Conservation (phyloP, 805 yeast species). For the Cephaloascus albidus region DNA sequence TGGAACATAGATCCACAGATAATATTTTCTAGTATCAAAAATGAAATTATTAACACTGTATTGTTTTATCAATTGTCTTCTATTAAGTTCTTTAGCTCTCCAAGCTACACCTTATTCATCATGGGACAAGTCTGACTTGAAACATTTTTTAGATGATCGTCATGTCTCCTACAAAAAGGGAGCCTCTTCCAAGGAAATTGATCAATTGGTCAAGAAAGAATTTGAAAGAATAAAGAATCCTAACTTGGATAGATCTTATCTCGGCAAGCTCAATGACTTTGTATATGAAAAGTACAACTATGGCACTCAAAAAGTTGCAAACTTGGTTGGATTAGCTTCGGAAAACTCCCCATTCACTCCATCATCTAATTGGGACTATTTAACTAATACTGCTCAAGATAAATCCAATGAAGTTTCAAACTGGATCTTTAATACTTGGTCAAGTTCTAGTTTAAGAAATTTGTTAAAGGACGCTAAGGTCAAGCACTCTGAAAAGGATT, state of each 20-base stretch:
- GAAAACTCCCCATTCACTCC: constrained; percentile 7
- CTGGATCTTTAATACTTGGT: constrained; percentile 46
- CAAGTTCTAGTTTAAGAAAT: constrained; percentile 17
- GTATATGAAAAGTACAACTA: constrained; percentile 2
- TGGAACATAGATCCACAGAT: no score
- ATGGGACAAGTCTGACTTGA: constrained; percentile 11
- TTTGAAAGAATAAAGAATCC: constrained; percentile 11
- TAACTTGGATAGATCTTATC: constrained; percentile 3
- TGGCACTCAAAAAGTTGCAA: constrained; percentile 7
- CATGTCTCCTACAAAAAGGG: constrained; percentile 12
- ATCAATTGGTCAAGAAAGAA: constrained; percentile 15
- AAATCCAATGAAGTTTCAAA: constrained; percentile 10
- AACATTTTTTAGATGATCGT: constrained; percentile 18
- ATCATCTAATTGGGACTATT: constrained; percentile 9
- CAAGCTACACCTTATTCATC: not conserved
- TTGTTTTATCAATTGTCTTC: not conserved
- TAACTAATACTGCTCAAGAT: constrained; percentile 2
- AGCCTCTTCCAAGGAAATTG: constrained; percentile 12
- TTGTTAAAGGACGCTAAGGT: constrained; percentile 21
- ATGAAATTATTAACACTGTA: not conserved
- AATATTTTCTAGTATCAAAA: no score
- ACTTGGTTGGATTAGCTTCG: constrained; percentile 3
- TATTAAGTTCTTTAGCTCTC: not conserved
- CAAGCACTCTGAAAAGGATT: constrained; percentile 13
- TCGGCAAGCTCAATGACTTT: not conserved